A percentile compares a stretch with the other conserved stretches of the same genome.
Evolutionary conservation across 495 filamentous ascomycete species (phyloP).

Genomic region (Tuber umbilicatum): DNA sequence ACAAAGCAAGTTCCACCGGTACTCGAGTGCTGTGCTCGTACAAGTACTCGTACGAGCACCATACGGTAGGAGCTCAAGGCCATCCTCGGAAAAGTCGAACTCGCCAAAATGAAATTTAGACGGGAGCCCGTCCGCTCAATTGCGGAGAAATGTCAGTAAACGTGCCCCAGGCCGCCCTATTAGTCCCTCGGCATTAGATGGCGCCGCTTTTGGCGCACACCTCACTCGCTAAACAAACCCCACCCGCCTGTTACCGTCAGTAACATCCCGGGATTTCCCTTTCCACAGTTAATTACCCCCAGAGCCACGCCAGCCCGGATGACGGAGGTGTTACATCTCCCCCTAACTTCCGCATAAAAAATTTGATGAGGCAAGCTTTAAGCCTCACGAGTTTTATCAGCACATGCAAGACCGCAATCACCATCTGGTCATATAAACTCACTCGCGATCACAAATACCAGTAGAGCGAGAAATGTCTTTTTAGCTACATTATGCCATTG

Average conservation of each 20-base stretch:
- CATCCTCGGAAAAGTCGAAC: not conserved
- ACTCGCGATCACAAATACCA: not conserved
- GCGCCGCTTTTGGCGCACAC: conserved; percentile 3
- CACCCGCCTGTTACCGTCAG: not conserved
- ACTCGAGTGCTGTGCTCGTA: not conserved
- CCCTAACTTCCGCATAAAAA: not conserved
- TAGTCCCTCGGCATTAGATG: not conserved
- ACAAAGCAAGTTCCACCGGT: no score
- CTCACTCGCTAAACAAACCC: not conserved
- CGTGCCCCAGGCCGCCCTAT: not conserved
- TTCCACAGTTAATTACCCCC: not conserved
- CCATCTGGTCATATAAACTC: not conserved
- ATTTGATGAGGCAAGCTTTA: not conserved
- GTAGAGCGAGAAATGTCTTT: not conserved
- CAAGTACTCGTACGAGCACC: no score
- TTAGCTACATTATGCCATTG: not conserved
- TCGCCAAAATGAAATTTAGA: not conserved
- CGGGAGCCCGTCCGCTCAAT: not conserved
- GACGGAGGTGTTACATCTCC: not conserved
- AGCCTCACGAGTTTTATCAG: not conserved
- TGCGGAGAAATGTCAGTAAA: not conserved
- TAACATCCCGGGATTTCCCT: not conserved
- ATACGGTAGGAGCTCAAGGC: not conserved
- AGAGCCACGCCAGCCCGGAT: not conserved
- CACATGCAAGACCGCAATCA: not conserved